These are phyloP conservation scores for Fusarium subglutinans DNA, from an alignment of 2,329 filamentous ascomycete genomes.

Conservation along the genomic window DNA sequence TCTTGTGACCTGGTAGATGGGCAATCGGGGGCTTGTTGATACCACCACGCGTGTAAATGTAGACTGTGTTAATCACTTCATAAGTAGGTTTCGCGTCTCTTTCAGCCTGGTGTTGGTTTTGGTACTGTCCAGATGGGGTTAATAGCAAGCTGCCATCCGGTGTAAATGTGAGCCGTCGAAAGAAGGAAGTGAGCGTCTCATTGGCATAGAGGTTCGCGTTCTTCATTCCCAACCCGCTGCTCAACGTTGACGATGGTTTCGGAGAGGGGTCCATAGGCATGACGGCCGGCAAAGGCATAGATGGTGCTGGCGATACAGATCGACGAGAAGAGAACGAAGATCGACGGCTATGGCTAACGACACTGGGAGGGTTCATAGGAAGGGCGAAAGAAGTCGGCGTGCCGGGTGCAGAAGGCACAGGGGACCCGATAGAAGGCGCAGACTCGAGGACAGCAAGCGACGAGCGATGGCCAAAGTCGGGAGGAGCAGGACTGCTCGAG, in stretches of 20 bases:
- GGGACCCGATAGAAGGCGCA: constrained; percentile 74
- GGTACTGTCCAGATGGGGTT: constrained; percentile 95
- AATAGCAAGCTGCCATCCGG: constrained; percentile 94
- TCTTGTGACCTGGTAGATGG: constrained; percentile 96
- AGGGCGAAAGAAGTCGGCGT: constrained; percentile 88
- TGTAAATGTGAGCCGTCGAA: constrained; percentile 90
- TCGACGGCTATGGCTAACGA: constrained; percentile 89
- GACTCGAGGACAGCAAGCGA: constrained; percentile 67
- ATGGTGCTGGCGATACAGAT: constrained; percentile 92
- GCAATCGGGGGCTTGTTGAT: constrained; percentile 97
- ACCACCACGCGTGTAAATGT: constrained; percentile 95
- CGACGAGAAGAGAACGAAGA: constrained; percentile 91
- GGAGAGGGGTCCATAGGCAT: constrained; percentile 94
- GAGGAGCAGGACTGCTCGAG: constrained; percentile 90
- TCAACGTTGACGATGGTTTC: constrained; percentile 68
- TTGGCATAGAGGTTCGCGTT: constrained; percentile 95
- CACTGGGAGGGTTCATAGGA: constrained; percentile 94
- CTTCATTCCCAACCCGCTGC: constrained; percentile 70
- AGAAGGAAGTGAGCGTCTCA: constrained; percentile 96
- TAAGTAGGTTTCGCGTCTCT: constrained; percentile 78
- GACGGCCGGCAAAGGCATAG: constrained; percentile 91
- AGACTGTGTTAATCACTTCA: constrained; percentile 95
- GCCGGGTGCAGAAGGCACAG: constrained; percentile 88
- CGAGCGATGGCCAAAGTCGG: constrained; percentile 76
- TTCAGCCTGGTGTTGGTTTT: constrained; percentile 74